phyloP scores from a whole-genome alignment of 1,284 basidiomycete genomes.

The Heliocybe sulcata region DNA sequence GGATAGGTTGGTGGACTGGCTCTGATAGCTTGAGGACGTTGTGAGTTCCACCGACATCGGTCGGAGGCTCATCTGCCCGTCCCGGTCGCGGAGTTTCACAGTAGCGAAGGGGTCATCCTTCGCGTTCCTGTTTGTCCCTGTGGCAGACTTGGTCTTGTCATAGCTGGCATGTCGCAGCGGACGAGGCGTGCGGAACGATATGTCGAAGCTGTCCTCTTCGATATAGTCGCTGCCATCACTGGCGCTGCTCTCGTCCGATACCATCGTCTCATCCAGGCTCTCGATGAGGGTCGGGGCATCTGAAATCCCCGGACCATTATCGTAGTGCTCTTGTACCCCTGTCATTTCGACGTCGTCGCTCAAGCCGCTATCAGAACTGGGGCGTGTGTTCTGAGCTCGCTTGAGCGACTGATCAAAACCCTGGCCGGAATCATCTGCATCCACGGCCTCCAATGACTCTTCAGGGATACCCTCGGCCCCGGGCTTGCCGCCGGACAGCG shows the following conservation, averaged over 20 bases:
- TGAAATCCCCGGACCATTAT: constrained; percentile 14
- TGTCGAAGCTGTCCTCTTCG: constrained; percentile 2
- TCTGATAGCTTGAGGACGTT: neutral
- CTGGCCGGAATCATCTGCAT: constrained; percentile 25
- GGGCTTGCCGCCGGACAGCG: constrained; percentile 11
- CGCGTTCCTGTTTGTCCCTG: neutral
- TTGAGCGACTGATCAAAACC: constrained; percentile 58
- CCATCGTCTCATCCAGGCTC: neutral
- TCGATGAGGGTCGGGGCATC: neutral
- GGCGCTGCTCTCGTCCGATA: neutral
- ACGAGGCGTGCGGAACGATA: constrained; percentile 1
- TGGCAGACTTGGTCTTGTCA: too few relatives aligned
- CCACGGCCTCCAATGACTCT: constrained; percentile 3
- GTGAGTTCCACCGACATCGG: neutral
- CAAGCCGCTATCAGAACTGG: constrained; percentile 49
- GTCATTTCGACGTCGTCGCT: constrained; percentile 35
- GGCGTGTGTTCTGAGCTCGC: constrained; percentile 47
- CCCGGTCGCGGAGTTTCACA: neutral
- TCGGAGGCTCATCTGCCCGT: neutral
- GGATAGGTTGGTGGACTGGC: neutral
- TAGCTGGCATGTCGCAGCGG: neutral
- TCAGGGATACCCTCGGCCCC: neutral
- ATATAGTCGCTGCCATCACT: neutral
- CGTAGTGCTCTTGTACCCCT: constrained; percentile 11
- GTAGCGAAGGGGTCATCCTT: neutral